phyloP scores from a whole-genome alignment of 208 protist species.

The Ichthyophonus hoferi region DNA sequence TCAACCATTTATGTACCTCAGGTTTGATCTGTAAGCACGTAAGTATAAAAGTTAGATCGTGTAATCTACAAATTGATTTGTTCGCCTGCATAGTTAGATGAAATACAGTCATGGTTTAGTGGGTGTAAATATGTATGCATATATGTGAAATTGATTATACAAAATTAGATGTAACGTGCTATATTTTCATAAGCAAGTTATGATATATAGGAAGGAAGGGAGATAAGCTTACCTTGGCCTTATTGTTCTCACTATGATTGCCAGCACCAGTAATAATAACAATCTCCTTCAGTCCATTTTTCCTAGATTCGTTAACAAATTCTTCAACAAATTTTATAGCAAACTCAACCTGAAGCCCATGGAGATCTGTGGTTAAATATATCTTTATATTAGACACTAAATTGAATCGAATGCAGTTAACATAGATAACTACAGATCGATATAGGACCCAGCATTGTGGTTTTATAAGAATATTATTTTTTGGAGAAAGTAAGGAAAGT shows the following conservation, averaged over 20 bases:
- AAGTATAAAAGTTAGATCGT: background rate
- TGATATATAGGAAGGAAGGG: background rate
- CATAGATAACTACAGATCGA: too few species aligned
- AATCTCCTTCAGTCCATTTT: background rate
- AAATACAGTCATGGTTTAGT: too few species aligned
- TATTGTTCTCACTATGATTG: constrained; percentile 14
- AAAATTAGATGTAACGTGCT: background rate
- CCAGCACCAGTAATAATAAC: constrained; percentile 31
- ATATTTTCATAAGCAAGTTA: background rate
- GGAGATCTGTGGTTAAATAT: constrained; percentile 8
- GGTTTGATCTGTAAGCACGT: constrained; percentile 7
- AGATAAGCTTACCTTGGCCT: background rate
- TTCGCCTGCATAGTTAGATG: too few species aligned
- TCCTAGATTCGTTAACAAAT: background rate
- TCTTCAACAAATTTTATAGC: background rate
- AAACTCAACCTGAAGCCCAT: constrained; percentile 14
- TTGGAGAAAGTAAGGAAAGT: too few species aligned
- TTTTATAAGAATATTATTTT: too few species aligned
- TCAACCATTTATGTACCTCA: constrained; percentile 15
- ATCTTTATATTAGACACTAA: too few species aligned
- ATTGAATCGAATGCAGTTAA: too few species aligned
- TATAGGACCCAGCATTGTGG: too few species aligned
- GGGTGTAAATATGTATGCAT: background rate
- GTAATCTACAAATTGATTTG: too few species aligned
- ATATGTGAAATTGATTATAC: background rate